Conservation (phyloP, 257 asterid species). For the Fraxinus excelsior region DNA sequence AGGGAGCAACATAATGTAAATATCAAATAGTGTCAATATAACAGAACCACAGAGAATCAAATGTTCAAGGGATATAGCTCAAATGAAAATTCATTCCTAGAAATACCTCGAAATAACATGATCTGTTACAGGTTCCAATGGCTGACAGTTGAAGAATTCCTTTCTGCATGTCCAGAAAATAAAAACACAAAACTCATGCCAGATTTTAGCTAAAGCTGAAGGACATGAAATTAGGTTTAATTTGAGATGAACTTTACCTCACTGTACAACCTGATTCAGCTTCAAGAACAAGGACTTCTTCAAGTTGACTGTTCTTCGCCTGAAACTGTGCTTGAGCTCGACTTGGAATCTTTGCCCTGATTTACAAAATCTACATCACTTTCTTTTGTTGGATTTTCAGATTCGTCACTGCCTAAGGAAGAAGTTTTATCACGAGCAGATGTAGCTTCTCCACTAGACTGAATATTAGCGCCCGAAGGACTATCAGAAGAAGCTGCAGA, state of each 20-base stretch:
- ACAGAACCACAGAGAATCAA: too few relatives aligned
- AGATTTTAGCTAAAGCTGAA: conserved; percentile 43
- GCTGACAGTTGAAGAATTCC: conserved; percentile 3
- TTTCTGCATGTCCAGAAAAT: conserved; percentile 50
- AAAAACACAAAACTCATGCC: conserved; percentile 38
- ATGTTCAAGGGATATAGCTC: too few relatives aligned
- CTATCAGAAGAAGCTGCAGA: conserved; percentile 33
- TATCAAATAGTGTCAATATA: too few relatives aligned
- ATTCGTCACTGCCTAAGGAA: conserved; percentile 21
- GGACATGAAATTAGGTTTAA: conserved; percentile 38
- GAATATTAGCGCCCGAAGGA: conserved; percentile 21
- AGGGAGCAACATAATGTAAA: too few relatives aligned
- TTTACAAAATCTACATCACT: conserved; percentile 30
- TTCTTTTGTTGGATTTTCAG: conserved; percentile 29
- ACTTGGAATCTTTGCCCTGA: conserved; percentile 41
- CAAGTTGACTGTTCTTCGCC: conserved; percentile 35
- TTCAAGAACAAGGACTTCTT: conserved; percentile 31
- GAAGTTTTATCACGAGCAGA: conserved; percentile 26
- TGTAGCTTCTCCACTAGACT: conserved; percentile 29
- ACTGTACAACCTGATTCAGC: conserved; percentile 58
- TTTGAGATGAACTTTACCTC: conserved; percentile 55
- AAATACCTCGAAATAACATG: too few relatives aligned
- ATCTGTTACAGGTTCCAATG: too few relatives aligned
- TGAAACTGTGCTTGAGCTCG: conserved; percentile 35
- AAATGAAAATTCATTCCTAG: too few relatives aligned